Evolutionary conservation across 1,284 basidiomycete genomes (phyloP).

Genomic region (Hortiboletus rubellus): DNA sequence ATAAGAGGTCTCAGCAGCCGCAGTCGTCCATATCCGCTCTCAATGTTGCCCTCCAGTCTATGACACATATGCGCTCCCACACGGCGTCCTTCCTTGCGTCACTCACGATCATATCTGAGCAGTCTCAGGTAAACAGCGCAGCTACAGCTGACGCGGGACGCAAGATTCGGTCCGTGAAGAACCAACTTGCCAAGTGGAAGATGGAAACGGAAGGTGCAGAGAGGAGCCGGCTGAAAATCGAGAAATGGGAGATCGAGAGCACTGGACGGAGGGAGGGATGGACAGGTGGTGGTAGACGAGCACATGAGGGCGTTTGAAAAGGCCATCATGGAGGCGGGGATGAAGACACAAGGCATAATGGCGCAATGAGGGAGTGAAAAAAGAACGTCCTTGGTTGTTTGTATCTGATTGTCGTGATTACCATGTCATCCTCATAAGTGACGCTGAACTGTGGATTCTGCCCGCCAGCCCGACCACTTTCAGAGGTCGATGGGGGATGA

Average conservation of each 20-base stretch:
- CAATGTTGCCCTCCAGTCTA: constrained; percentile 35
- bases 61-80: constrained; percentile 67
- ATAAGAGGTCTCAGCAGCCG: constrained; percentile 20
- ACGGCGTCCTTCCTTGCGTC: constrained; percentile 73
- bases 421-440: constrained; percentile 48
- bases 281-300: constrained; percentile 67
- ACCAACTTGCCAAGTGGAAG: constrained; percentile 74
- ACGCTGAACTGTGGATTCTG: constrained; percentile 30
- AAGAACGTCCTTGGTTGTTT: neutral
- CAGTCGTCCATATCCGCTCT: constrained; percentile 34
- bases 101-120: constrained; percentile 76
- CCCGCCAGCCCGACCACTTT: constrained; percentile 30
- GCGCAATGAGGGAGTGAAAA: constrained; percentile 37
- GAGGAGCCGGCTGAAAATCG: constrained; percentile 68
- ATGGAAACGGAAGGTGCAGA: constrained; percentile 81
- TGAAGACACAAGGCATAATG: constrained; percentile 77
- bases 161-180: constrained; percentile 78
- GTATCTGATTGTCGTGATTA: constrained; percentile 38
- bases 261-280: constrained; percentile 46
- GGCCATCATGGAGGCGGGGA: constrained; percentile 65
- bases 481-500: constrained; percentile 19
- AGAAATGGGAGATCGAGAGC: constrained; percentile 69
- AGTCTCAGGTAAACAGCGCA: constrained; percentile 80
- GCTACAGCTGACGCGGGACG: constrained; percentile 79
- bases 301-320: constrained; percentile 71